A percentile compares a stretch with the other conserved stretches of the same genome.
Conservation (phyloP, 495 filamentous ascomycete species). For the Letharia columbiana region DNA sequence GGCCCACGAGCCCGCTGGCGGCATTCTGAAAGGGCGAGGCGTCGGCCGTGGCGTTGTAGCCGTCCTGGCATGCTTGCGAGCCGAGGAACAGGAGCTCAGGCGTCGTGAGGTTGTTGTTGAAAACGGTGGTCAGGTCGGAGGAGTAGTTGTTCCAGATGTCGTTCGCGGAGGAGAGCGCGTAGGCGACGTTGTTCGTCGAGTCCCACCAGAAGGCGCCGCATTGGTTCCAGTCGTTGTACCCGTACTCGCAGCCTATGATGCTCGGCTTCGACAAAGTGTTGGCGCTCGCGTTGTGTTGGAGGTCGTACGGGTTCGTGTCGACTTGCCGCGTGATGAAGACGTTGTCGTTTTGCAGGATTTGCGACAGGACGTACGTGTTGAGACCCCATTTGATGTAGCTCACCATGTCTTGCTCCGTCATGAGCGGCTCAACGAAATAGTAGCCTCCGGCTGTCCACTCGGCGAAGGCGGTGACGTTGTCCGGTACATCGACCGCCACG, state of each 20-base stretch:
- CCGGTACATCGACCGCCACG: not conserved
- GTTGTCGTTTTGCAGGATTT: conserved; percentile 9
- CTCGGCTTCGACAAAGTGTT: not conserved
- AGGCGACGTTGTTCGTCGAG: not conserved
- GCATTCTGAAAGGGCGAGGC: not conserved
- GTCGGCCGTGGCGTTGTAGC: not conserved
- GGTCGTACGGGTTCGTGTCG: conserved; percentile 9
- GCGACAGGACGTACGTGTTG: conserved; percentile 11
- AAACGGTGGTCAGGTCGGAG: not conserved
- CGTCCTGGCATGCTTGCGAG: conserved; percentile 7
- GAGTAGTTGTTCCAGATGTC: conserved; percentile 11
- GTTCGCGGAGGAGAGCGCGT: not conserved
- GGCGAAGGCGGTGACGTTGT: conserved; percentile 8
- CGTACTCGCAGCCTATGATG: conserved; percentile 4
- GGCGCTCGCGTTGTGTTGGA: not conserved
- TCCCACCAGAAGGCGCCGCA: conserved; percentile 13
- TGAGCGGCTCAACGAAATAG: not conserved
- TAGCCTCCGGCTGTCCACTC: conserved; percentile 1
- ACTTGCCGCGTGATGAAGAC: conserved; percentile 10
- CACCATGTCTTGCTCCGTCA: not conserved
- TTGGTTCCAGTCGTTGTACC: conserved; percentile 5
- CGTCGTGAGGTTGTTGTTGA: conserved; percentile 10
- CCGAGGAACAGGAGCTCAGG: conserved; percentile 7
- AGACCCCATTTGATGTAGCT: not conserved
- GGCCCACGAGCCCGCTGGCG: not conserved